Base-by-base conservation (phyloP, 2,329 filamentous ascomycete species). In the Beauveria sp. region DNA sequence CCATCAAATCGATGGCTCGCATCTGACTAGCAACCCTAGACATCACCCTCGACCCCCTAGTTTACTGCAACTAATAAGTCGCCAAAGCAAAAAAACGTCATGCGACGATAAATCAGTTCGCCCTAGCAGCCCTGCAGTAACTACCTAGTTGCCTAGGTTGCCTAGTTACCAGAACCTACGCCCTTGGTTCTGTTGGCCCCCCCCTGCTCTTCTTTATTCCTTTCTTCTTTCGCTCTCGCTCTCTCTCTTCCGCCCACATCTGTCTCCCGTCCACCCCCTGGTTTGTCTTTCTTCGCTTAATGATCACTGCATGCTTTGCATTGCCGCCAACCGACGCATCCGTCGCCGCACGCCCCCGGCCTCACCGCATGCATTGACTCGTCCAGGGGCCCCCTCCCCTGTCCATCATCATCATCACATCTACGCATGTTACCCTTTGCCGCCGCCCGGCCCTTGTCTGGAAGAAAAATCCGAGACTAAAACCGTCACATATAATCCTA, bases 121-220 rank as follows among this genome's bases (percentile, higher is more conserved):
- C 47, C 56, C 47, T 51, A 51, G 47, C 37, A 59, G 37, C 56
- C 56, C 56, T 59, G 56, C 56, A 50, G 44, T 26, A 37, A 37
- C 34, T 37, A 16, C 30, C 30, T 34, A 34, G 30, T 34, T 34
- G 30, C 30, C 30, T 34, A 34, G 30, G 34, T 37, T 37, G 34
- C 34, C 34, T 37, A 37, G 34, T 37, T 6, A 37, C 34, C 12
- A 37, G 12, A 37, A 16, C 34, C n/a, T 24, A 37, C 56, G 47
- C 56, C 56, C 56, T 59, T 48, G 30, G 7, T 22, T 26, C n/a
- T 43, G 22, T 43, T 37, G 12, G 6, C 22, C 44, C 10, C 34
- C n/a, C 55, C 55, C 55, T 57, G 55, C 44, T 14, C 8, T 43
- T 48, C 20, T 20, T 57, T 37, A 14, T 37, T 22, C 30, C 18